phyloP scores from a whole-genome alignment of 441 rosid genomes.

The Isatis lusitanica region DNA sequence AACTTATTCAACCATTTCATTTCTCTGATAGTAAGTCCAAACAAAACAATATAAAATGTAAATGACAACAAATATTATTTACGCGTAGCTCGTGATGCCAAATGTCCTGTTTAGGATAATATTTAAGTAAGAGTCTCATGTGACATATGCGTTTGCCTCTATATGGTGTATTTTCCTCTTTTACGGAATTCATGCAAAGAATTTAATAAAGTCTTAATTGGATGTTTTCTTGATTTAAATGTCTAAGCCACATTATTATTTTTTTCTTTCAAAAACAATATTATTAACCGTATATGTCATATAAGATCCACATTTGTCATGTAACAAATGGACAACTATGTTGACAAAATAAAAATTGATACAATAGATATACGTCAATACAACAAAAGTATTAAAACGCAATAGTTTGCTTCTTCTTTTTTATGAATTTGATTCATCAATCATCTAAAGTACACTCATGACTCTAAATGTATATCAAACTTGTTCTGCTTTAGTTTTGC shows the following conservation, averaged over 20 bases:
- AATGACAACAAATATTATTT: conserved; percentile 17
- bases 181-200: neutral
- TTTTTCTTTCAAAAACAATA: neutral
- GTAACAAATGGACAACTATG: neutral
- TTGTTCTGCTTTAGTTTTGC: neutral
- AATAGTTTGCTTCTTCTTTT: neutral
- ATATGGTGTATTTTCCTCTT: conserved; percentile 13
- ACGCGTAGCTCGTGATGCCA: conserved; percentile 4
- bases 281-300: neutral
- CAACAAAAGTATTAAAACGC: neutral
- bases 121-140: conserved; percentile 8
- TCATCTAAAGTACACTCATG: conserved; percentile 6
- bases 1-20: conserved; percentile 6
- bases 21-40: conserved; percentile 27
- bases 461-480: conserved; percentile 15
- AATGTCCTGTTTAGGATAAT: conserved; percentile 28
- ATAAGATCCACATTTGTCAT: neutral
- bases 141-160: conserved; percentile 28
- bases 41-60: conserved; percentile 25
- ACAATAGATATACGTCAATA: neutral
- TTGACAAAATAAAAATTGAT: neutral
- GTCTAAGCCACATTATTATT: neutral
- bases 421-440: conserved; percentile 14
- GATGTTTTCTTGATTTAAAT: neutral
- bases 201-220: neutral